Evolutionary conservation across 345 rosid species (phyloP).

Genomic region (Cardamine occulta): DNA sequence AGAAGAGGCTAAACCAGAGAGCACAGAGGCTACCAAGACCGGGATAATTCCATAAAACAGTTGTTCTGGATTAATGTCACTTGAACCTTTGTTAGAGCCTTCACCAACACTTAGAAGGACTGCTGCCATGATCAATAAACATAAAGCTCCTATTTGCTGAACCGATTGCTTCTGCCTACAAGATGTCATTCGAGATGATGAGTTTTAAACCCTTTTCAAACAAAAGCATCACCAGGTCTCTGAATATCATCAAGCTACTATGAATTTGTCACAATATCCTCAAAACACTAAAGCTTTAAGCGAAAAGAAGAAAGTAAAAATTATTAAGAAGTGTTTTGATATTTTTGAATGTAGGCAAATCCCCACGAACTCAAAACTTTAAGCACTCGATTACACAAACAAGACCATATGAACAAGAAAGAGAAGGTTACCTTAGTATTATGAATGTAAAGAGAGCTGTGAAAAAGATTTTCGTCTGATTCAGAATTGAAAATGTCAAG

Average conservation of each 20-base stretch:
- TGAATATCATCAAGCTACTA: slow-evolving; percentile 16
- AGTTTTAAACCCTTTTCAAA: slow-evolving; percentile 5
- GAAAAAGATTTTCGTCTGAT: slow-evolving; percentile 94
- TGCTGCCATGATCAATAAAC: slow-evolving; percentile 86
- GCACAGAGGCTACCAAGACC: slow-evolving; percentile 90
- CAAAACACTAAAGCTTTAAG: background rate
- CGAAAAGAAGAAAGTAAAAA: background rate
- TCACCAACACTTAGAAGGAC: slow-evolving; percentile 93
- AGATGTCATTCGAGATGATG: slow-evolving; percentile 22
- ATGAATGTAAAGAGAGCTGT: slow-evolving; percentile 87
- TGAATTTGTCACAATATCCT: background rate
- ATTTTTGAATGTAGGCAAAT: background rate
- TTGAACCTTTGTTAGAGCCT: slow-evolving; percentile 78
- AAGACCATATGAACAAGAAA: slow-evolving; percentile 1
- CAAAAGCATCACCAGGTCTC: background rate
- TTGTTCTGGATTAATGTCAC: slow-evolving; percentile 57
- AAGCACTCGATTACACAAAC: background rate
- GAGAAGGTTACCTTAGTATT: slow-evolving; percentile 65
- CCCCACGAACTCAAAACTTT: background rate
- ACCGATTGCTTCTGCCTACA: slow-evolving; percentile 90
- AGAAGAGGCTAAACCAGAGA: slow-evolving; percentile 95
- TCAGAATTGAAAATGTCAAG: slow-evolving; percentile 88
- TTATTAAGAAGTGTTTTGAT: background rate
- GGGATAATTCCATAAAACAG: slow-evolving; percentile 91
- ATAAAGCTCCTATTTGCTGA: slow-evolving; percentile 89